phyloP scores from a whole-genome alignment of 129 eudicot genomes.

The Heracleum sosnowskyi region DNA sequence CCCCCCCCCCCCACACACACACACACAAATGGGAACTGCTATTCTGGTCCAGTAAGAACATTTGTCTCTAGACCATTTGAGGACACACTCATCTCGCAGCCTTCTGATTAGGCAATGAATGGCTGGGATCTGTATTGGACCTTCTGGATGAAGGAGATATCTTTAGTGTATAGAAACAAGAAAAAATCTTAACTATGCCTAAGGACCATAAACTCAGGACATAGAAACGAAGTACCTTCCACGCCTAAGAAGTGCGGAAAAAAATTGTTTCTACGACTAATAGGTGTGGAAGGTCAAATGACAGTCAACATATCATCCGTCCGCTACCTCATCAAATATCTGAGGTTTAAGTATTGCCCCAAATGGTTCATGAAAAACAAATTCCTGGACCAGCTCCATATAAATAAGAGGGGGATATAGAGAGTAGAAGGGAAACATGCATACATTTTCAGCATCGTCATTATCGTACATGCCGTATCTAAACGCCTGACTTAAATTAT shows the following conservation, averaged over 20 bases:
- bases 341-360: background rate
- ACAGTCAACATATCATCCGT: background rate
- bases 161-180: background rate
- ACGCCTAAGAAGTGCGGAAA: background rate
- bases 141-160: background rate
- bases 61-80: background rate
- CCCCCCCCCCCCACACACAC: too few relatives aligned
- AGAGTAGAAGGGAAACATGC: background rate
- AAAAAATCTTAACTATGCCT: background rate
- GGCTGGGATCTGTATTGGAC: background rate
- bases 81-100: background rate
- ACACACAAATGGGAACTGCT: background rate
- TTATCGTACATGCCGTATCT: constrained; percentile 61
- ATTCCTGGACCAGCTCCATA: background rate
- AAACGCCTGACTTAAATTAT: constrained; percentile 86
- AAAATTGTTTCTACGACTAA: background rate
- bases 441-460: constrained; percentile 72
- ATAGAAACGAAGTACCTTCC: background rate
- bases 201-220: background rate
- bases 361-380: background rate
- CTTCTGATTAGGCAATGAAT: background rate
- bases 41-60: constrained; percentile 1
- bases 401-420: background rate
- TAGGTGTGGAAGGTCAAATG: background rate
- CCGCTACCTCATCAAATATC: background rate